These are phyloP conservation scores for Thielaviopsis punctulata DNA, from an alignment of 2,329 filamentous ascomycete genomes.

Conservation along the genomic window DNA sequence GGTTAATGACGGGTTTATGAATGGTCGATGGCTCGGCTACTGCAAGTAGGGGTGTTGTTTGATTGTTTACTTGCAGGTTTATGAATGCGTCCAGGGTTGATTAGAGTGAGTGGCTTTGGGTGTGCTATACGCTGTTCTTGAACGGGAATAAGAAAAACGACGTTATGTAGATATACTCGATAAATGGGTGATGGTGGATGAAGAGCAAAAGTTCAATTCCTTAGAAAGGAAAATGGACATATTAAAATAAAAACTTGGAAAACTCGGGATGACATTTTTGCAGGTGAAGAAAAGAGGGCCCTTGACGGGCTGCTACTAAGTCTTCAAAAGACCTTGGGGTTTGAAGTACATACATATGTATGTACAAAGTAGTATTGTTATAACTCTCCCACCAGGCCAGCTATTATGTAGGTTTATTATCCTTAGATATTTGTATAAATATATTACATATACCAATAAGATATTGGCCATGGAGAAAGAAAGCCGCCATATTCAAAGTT, in stretches of 20 bases:
- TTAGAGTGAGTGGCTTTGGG: background rate
- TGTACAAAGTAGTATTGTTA: too few species aligned
- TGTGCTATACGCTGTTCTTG: background rate
- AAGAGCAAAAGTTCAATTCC: background rate
- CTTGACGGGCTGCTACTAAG: background rate
- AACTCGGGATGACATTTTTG: conserved; percentile 2
- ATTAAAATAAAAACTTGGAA: background rate
- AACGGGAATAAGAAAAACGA: background rate
- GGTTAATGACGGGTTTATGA: background rate
- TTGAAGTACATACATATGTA: background rate
- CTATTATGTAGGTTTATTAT: too few species aligned
- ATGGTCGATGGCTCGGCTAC: background rate
- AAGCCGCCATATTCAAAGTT: background rate
- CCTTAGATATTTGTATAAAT: too few species aligned
- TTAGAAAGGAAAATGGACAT: too few species aligned
- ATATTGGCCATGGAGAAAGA: background rate
- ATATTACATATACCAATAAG: too few species aligned
- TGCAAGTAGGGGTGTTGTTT: background rate
- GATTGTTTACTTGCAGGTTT: background rate
- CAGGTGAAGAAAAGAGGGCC: conserved; percentile 6
- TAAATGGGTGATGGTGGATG: background rate
- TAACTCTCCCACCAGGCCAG: too few species aligned
- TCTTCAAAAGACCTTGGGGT: background rate
- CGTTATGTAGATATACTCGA: background rate
- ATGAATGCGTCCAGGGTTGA: background rate